Conservation (phyloP, 1,139 yeast species). For the Arxiozyma bovina region DNA sequence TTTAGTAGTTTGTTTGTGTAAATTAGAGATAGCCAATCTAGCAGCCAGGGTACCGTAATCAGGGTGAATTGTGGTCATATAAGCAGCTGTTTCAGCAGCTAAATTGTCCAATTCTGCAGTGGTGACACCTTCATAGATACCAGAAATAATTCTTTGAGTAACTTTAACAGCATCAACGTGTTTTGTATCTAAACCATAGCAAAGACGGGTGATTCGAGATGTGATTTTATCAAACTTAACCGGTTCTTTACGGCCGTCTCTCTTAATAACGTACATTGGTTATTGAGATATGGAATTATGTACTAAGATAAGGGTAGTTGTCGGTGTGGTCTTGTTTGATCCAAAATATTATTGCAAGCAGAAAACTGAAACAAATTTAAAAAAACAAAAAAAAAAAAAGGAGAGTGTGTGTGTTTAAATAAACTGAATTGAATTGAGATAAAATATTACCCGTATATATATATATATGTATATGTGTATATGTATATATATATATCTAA, state of each 20-base stretch:
- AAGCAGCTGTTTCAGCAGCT: slow-evolving; percentile 96
- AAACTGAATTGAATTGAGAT: neutral
- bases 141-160: slow-evolving; percentile 82
- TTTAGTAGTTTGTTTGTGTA: slow-evolving; percentile 86
- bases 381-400: neutral
- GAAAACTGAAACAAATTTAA: no score
- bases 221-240: slow-evolving; percentile 75
- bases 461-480: neutral
- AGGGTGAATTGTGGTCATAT: slow-evolving; percentile 93
- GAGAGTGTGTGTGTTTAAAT: neutral
- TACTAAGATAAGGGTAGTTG: slow-evolving; percentile 42
- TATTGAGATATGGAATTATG: slow-evolving; percentile 12
- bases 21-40: slow-evolving; percentile 81
- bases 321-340: slow-evolving; percentile 28
- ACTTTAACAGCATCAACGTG: slow-evolving; percentile 86
- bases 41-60: slow-evolving; percentile 94
- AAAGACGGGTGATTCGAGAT: slow-evolving; percentile 55
- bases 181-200: slow-evolving; percentile 74
- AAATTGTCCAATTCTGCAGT: slow-evolving; percentile 90
- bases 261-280: slow-evolving; percentile 32
- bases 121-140: slow-evolving; percentile 93
- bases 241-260: slow-evolving; percentile 80
- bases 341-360: no score
- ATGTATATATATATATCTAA: no score
- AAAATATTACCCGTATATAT: neutral